Evolutionary conservation across 1,284 basidiomycete species (phyloP).

Genomic region (Ceratobasidium sp.): DNA sequence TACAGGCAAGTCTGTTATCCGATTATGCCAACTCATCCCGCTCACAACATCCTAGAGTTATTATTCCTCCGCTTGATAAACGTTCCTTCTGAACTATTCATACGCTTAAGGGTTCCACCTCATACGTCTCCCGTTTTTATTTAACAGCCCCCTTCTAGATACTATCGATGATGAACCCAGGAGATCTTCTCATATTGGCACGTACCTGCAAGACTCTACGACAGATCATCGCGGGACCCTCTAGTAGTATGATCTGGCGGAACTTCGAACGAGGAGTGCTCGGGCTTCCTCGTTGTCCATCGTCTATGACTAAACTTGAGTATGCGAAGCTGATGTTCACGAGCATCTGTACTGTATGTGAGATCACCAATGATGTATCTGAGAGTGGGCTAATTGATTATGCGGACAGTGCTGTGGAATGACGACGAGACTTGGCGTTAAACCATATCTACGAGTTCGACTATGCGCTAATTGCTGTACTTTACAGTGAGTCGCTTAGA

Average conservation of each 20-base stretch:
- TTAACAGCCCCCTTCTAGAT: not conserved
- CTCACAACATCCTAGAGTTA: not conserved
- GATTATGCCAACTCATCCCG: not conserved
- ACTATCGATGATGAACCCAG: not conserved
- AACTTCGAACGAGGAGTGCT: not conserved
- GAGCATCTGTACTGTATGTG: constrained; percentile 4
- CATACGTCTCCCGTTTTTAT: not conserved
- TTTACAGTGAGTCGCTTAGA: not conserved
- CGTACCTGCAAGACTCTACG: not conserved
- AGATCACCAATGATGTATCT: not conserved
- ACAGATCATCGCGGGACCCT: not conserved
- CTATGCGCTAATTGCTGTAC: not conserved
- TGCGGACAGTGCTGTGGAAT: not conserved
- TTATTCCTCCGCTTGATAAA: not conserved
- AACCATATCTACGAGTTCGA: not conserved
- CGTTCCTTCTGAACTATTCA: not conserved
- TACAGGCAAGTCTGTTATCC: not conserved
- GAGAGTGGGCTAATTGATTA: not conserved
- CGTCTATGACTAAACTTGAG: constrained; percentile 45
- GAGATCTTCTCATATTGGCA: not conserved
- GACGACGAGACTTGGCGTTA: not conserved
- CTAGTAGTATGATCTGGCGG: not conserved
- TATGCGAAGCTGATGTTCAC: constrained; percentile 48
- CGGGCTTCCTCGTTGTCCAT: constrained; percentile 46
- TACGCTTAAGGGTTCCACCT: not conserved